Percentiles rank a stretch among this genome's conserved stretches.
Evolutionary conservation across 306 rosid genomes (phyloP).

Genomic region (Sophora flavescens): DNA sequence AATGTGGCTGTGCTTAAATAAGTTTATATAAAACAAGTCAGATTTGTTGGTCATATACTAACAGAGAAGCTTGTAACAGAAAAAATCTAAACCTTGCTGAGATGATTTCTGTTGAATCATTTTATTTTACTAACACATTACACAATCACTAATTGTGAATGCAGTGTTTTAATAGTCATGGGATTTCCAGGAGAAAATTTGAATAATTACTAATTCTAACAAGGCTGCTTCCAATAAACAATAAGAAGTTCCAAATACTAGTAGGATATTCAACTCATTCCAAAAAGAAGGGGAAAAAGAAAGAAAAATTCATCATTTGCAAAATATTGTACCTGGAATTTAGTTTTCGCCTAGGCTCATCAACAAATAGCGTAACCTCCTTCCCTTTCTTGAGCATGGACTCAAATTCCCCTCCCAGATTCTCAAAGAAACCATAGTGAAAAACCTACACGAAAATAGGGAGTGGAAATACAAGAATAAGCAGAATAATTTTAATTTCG

Average conservation of each 20-base stretch:
- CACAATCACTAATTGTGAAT: neutral
- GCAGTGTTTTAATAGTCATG: neutral
- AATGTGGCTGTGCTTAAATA: neutral
- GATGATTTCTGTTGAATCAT: neutral
- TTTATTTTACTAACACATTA: neutral
- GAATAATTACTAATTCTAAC: neutral
- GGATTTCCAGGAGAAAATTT: conserved; percentile 2
- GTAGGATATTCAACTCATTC: neutral
- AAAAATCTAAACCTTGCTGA: neutral
- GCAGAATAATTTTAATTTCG: neutral
- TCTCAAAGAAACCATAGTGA: conserved; percentile 69
- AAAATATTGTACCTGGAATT: conserved; percentile 60
- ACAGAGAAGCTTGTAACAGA: neutral
- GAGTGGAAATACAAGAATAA: neutral
- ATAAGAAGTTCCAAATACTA: too few relatives aligned
- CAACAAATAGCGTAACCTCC: conserved; percentile 66
- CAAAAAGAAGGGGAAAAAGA: neutral
- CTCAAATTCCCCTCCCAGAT: conserved; percentile 49
- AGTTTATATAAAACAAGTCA: neutral
- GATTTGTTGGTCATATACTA: conserved; percentile 5
- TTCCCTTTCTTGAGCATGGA: conserved; percentile 49
- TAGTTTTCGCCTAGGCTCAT: conserved; percentile 70
- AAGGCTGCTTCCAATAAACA: too few relatives aligned
- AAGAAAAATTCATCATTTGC: neutral
- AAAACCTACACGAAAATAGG: conserved; percentile 53